A percentile compares a stretch with the other conserved stretches of the same genome.
Conservation (phyloP, 2,329 filamentous ascomycete genomes). For the Aspergillus latus region DNA sequence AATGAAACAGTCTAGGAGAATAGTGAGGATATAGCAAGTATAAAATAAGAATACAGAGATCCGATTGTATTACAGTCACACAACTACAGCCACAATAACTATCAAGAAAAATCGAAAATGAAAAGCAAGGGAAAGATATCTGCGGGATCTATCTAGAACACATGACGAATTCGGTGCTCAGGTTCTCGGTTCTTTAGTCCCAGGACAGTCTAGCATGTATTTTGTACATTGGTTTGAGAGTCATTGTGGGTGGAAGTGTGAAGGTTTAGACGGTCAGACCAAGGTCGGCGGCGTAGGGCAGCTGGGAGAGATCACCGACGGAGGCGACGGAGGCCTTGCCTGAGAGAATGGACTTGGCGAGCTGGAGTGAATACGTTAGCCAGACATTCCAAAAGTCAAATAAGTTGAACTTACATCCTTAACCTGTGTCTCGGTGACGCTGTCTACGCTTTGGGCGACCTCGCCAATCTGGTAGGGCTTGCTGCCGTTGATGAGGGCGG, state of each 20-base stretch:
- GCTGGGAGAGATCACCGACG: conserved; percentile 85
- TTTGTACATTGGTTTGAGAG: conserved; percentile 30
- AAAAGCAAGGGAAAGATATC: conserved; percentile 32
- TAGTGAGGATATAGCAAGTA: neutral
- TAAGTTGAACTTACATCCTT: conserved; percentile 67
- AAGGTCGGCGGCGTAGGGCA: conserved; percentile 92
- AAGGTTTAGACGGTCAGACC: conserved; percentile 81
- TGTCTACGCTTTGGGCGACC: conserved; percentile 74
- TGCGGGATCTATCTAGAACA: conserved; percentile 40
- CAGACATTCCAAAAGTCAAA: neutral
- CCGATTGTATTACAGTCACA: conserved; percentile 43
- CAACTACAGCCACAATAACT: conserved; percentile 35
- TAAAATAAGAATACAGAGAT: conserved; percentile 31
- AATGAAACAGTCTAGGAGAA: neutral
- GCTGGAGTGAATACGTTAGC: conserved; percentile 52
- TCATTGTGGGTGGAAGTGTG: neutral
- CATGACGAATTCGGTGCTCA: conserved; percentile 25
- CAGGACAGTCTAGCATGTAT: conserved; percentile 37
- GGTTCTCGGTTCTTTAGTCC: conserved; percentile 32
- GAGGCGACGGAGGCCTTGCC: conserved; percentile 85
- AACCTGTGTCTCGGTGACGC: conserved; percentile 78
- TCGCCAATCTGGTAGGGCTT: conserved; percentile 82
- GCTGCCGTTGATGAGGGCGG: conserved; percentile 76
- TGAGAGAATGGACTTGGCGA: conserved; percentile 82
- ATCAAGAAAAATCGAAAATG: conserved; percentile 6